A percentile compares a stretch with the other conserved stretches of the same genome.
These are phyloP conservation scores for Acer saccharum DNA, from an alignment of 345 rosid species.

Conservation along the genomic window DNA sequence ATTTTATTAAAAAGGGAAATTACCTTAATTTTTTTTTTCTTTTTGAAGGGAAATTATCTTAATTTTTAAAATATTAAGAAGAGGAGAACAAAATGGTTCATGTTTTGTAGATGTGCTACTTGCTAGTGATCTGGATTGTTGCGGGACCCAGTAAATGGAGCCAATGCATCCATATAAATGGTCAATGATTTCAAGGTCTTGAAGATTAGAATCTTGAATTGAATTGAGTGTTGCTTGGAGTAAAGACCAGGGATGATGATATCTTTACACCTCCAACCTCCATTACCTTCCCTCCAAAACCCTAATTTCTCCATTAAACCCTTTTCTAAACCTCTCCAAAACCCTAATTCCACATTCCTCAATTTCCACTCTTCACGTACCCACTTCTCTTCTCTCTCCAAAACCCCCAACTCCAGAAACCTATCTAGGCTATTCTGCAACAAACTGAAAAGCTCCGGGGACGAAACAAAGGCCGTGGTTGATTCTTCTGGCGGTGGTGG, in stretches of 20 bases:
- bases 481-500: slow-evolving; percentile 36
- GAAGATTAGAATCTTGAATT: not conserved
- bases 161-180: not conserved
- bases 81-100: no score
- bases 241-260: slow-evolving; percentile 25
- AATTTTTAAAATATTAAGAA: no score
- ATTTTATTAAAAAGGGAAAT: no score
- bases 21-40: no score
- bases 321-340: slow-evolving; percentile 5
- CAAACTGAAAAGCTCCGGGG: slow-evolving; percentile 51
- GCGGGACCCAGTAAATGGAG: not conserved
- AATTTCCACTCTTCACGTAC: slow-evolving; percentile 5
- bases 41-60: no score
- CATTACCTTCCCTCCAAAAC: slow-evolving; percentile 26
- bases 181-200: not conserved
- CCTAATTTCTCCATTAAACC: slow-evolving; percentile 23
- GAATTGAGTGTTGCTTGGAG: not conserved
- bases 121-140: no score
- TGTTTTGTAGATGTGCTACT: no score
- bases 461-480: slow-evolving; percentile 41
- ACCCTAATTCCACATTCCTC: slow-evolving; percentile 23
- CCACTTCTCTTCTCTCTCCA: slow-evolving; percentile 15
- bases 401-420: slow-evolving; percentile 8
- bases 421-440: slow-evolving; percentile 32
- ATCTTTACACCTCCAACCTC: slow-evolving; percentile 38